Conservation (phyloP, 352 stramenopile genomes). For the Phytopythium vexans region DNA sequence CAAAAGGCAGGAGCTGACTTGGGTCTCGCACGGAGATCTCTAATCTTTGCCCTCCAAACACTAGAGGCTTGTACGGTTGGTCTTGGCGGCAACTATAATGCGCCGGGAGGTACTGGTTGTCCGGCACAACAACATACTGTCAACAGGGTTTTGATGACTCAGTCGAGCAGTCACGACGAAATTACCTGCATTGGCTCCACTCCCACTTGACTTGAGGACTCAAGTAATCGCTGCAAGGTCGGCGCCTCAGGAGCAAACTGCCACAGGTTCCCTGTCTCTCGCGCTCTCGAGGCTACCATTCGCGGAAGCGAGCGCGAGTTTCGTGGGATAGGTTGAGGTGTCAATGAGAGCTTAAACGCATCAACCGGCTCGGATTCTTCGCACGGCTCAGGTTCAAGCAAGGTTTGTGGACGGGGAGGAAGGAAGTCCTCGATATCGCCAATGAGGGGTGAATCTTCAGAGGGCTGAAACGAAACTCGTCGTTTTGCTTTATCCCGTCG, state of each 20-base stretch:
- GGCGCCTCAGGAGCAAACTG: constrained; percentile 36
- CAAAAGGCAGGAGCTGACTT: constrained; percentile 36
- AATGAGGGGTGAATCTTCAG: constrained; percentile 38
- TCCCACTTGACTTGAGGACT: constrained; percentile 37
- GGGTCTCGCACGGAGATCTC: constrained; percentile 40
- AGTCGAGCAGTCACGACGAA: constrained; percentile 14
- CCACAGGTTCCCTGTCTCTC: too few species aligned
- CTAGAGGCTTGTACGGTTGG: constrained; percentile 65
- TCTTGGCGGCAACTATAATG: constrained; percentile 56
- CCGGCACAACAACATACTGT: not conserved
- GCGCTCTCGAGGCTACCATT: too few species aligned
- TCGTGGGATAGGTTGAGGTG: constrained; percentile 32
- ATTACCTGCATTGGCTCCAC: constrained; percentile 30
- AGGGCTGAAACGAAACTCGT: not conserved
- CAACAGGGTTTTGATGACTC: constrained; percentile 4
- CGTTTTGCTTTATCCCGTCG: not conserved
- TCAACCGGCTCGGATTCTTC: constrained; percentile 56
- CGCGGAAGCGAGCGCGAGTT: too few species aligned
- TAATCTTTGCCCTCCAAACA: constrained; percentile 77
- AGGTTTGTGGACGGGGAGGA: constrained; percentile 31
- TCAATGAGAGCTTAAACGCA: constrained; percentile 32
- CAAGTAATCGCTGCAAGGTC: constrained; percentile 33
- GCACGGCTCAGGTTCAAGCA: constrained; percentile 8
- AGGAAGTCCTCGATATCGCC: constrained; percentile 66
- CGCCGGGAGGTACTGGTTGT: constrained; percentile 40